Percentiles rank a stretch among this genome's conserved stretches.
Conservation (phyloP, 108 stramenopile species). For the Nannochloropsis gaditana region DNA sequence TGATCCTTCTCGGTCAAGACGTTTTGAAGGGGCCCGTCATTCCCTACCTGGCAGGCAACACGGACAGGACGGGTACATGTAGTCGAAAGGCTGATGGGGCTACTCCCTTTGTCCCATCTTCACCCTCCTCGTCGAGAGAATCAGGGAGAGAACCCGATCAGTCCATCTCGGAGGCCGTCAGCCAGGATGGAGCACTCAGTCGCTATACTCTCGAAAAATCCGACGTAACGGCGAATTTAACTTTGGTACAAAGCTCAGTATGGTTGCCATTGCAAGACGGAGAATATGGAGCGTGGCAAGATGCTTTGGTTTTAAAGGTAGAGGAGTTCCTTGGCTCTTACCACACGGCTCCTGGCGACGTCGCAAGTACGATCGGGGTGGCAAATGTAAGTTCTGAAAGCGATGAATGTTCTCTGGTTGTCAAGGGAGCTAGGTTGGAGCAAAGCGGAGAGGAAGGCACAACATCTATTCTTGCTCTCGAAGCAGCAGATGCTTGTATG, state of each 20-base stretch:
- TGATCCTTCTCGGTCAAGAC: neutral
- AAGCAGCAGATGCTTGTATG: neutral
- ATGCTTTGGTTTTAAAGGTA: constrained; percentile 1
- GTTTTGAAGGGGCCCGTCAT: neutral
- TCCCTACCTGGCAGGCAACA: neutral
- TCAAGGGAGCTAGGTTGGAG: neutral
- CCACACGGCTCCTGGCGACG: neutral
- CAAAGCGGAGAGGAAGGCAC: constrained; percentile 11
- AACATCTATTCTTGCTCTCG: neutral
- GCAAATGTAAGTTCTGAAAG: neutral
- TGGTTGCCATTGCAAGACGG: constrained; percentile 7
- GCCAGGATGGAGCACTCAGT: neutral
- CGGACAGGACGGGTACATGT: neutral
- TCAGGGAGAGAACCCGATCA: neutral
- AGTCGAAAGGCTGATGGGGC: neutral
- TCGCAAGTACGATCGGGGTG: neutral
- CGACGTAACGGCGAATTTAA: neutral
- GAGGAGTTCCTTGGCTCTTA: neutral
- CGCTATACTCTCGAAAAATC: neutral
- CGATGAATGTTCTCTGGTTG: neutral
- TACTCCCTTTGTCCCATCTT: neutral
- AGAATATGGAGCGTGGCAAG: neutral
- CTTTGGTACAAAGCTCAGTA: neutral
- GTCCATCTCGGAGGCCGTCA: neutral
- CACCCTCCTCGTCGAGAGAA: neutral